Evolutionary conservation across 2,329 filamentous ascomycete species (phyloP), one percentile per base, ranked within the genome.

Genomic region (Xylaria sp.): DNA sequence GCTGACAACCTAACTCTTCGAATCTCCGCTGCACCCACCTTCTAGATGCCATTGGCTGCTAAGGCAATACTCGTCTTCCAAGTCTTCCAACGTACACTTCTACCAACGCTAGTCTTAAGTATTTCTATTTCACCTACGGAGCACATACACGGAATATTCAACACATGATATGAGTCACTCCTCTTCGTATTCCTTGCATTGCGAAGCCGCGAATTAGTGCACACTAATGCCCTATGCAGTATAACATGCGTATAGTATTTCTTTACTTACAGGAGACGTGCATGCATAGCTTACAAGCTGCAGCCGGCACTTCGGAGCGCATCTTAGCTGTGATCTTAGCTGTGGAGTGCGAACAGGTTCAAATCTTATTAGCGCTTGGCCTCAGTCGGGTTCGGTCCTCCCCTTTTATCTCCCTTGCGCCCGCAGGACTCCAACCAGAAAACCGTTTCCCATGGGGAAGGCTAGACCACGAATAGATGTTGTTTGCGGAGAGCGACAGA

Each of bases 401-500:
- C n/a, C n/a, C n/a, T 33, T 38, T 27, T n/a, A 42, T 42, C 22
- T 29, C 36, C 22, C 36, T 15, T 42, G 22, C 36, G 31, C 17
- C 44, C 29, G 51, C 42, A 65, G 39, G 31, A 25, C 47, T 47
- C 59, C 29, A 51, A 42, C 44, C 38, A 44, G 25, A 63, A 17
- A 31, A 7, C n/a, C 13, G 27, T 36, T 49, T 42, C 47, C 38
- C 61, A 63, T 54, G 60, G 59, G 64, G 47, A 59, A 53, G 45
- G 54, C 47, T 47, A 44, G 50, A 39, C 51, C 51, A 45, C 33
- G 36, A 22, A 47, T 49, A 22, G 57, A 39, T 33, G 62, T 57
- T 39, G 17, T 31, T 66, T 66, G 54, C 59, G 49, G 64, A 55
- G 54, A 60, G 60, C 31, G 44, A 25, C 60, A 66, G 38, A 59